Base-by-base conservation (phyloP, 1,139 yeast genomes). In the Hyphopichia fennica region DNA sequence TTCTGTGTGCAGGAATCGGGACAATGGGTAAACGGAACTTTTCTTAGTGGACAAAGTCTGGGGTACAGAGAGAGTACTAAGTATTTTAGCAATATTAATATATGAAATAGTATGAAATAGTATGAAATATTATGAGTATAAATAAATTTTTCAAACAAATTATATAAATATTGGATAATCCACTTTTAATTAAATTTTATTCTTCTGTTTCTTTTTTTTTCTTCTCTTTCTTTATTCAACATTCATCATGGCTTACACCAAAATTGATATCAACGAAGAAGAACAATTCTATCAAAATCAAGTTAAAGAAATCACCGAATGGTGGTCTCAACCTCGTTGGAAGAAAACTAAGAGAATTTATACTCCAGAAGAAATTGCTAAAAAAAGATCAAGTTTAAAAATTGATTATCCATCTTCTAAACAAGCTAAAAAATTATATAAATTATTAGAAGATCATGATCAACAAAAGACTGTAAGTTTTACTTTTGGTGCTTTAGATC, bases 291-390 rank as follows among this genome's bases (percentile, higher is more conserved):
- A 77, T 77, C 81, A 84, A 57, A 67, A 74, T 41, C 90, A 89
- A 63, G 86, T 88, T 46, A 72, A 77, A 39, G 87, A 82, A 40
- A 84, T 91, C 58, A 79, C 84, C 52, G 62, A 82, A 59, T 91
- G 98, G 98, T 91, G 98, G 98, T 60, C 85, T 10, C 79, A 84
- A 57, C 95, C 96, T 49, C 86, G 99, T 68, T 91, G 96, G 96
- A 72, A 69, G 48, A 81, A 84, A 59, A 87, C 96, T 59, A 88
- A 84, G 72, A 85, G 99, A 65, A 86, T 86, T 62, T 93, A 91
- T 72, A 65, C 88, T 41, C 87, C 97, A 32, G 90, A 84, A 63
- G 96, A 89, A 56, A 89, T 91, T 59, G 98, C 95, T 40, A 74
- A 77, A 53, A 88, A 91, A 80, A 86, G 97, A 67, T 90, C 96